These are phyloP conservation scores for Copromyces sp. DNA, from an alignment of 495 filamentous ascomycete species.

Conservation along the genomic window DNA sequence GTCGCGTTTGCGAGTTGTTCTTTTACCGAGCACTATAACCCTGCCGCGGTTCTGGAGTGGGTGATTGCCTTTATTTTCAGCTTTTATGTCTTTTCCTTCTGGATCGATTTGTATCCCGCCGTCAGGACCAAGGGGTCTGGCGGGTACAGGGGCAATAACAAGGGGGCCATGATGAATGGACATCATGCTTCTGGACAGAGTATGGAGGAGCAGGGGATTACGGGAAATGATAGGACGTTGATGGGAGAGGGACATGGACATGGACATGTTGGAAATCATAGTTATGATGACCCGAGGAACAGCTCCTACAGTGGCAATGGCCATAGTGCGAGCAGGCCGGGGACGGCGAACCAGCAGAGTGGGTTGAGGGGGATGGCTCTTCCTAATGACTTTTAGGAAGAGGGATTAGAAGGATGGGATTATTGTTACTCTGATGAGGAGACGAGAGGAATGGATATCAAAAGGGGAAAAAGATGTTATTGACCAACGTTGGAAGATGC, in stretches of 20 bases:
- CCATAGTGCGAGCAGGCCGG: background rate
- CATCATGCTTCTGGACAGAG: background rate
- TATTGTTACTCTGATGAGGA: background rate
- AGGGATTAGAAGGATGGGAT: background rate
- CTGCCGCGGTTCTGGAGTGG: slow-evolving; percentile 60
- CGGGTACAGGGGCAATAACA: background rate
- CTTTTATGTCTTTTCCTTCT: slow-evolving; percentile 80
- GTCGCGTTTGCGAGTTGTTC: slow-evolving; percentile 48
- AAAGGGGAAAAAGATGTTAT: background rate
- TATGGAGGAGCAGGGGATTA: background rate
- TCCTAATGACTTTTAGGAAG: background rate
- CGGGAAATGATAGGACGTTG: background rate
- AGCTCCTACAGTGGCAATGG: background rate
- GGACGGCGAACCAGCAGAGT: background rate
- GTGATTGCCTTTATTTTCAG: slow-evolving; percentile 81
- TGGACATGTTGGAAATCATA: background rate
- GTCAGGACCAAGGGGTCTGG: slow-evolving; percentile 43
- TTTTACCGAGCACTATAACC: slow-evolving; percentile 35
- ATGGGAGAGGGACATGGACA: background rate
- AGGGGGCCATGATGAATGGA: background rate
- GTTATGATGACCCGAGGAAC: background rate
- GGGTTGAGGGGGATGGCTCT: background rate
- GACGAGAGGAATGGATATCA: background rate
- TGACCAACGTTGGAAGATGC: background rate
- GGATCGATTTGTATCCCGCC: slow-evolving; percentile 78